Percentiles rank a stretch among this genome's conserved stretches.
phyloP scores from a whole-genome alignment of 1,284 basidiomycete genomes.

The Sporisorium iseilematis-ciliati region DNA sequence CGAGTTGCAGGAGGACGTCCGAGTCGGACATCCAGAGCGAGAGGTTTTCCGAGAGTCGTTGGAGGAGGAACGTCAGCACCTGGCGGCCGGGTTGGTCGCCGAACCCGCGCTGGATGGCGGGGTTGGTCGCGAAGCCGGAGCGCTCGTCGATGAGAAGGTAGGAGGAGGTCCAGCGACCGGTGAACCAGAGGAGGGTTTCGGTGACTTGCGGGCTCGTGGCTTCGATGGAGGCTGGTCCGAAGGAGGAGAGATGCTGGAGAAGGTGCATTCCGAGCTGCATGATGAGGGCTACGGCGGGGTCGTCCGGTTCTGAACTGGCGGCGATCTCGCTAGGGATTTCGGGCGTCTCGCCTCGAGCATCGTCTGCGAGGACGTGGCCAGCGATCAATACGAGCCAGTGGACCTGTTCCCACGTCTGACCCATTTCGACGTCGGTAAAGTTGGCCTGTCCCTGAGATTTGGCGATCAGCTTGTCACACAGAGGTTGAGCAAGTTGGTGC shows the following conservation, averaged over 20 bases:
- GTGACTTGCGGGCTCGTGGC: conserved; percentile 62
- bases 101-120: conserved; percentile 43
- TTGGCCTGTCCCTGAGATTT: conserved; percentile 33
- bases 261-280: conserved; percentile 53
- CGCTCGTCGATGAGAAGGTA: conserved; percentile 53
- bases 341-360: conserved; percentile 53
- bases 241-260: conserved; percentile 43
- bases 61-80: conserved; percentile 57
- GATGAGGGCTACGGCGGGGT: conserved; percentile 46
- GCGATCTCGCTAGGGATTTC: conserved; percentile 48
- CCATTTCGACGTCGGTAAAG: conserved; percentile 29
- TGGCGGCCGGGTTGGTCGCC: conserved; percentile 51
- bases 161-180: conserved; percentile 61
- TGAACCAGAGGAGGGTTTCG: conserved; percentile 61
- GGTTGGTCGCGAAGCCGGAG: conserved; percentile 37
- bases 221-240: conserved; percentile 33
- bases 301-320: conserved; percentile 27
- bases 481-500: conserved; percentile 31
- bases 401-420: conserved; percentile 62
- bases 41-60: conserved; percentile 54
- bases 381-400: conserved; percentile 63
- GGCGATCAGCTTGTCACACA: conserved; percentile 41
- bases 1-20: conserved; percentile 60
- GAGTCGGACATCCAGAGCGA: conserved; percentile 61
- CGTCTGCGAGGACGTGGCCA: conserved; percentile 60